These are phyloP conservation scores for Solanum corneliomulleri DNA, from an alignment of 257 asterid genomes.

Conservation along the genomic window DNA sequence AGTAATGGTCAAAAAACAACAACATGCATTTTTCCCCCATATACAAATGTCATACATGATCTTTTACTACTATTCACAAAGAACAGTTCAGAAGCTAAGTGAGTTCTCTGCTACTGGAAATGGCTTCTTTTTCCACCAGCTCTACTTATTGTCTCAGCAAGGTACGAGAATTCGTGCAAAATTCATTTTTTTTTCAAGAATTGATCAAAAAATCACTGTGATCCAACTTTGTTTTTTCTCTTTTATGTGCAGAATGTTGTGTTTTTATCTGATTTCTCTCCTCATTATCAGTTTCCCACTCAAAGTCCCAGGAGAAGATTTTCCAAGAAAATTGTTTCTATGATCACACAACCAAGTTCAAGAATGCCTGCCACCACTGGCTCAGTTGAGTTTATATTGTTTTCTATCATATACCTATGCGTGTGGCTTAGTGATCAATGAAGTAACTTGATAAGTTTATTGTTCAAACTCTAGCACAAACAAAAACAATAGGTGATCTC, in stretches of 20 bases:
- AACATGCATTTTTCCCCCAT: neutral
- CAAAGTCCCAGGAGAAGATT: slow-evolving; percentile 27
- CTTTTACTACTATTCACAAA: neutral
- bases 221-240: neutral
- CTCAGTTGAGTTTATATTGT: slow-evolving; percentile 23
- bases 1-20: neutral
- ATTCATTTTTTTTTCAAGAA: neutral
- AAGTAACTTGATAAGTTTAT: neutral
- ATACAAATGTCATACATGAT: neutral
- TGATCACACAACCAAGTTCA: slow-evolving; percentile 67
- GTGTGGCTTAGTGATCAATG: neutral
- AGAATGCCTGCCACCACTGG: slow-evolving; percentile 74
- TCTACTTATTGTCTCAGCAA: neutral
- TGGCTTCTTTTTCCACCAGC: neutral
- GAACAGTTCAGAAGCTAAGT: neutral
- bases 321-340: slow-evolving; percentile 47
- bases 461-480: neutral
- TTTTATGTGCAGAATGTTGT: neutral
- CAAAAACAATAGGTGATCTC: neutral
- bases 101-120: neutral
- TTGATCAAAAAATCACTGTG: neutral
- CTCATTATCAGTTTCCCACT: neutral
- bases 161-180: neutral
- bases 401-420: neutral
- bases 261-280: neutral